Evolutionary conservation across 768 basidiomycete genomes (phyloP), one percentile per base, ranked within the genome.

Genomic region (Trametopsis cervina): DNA sequence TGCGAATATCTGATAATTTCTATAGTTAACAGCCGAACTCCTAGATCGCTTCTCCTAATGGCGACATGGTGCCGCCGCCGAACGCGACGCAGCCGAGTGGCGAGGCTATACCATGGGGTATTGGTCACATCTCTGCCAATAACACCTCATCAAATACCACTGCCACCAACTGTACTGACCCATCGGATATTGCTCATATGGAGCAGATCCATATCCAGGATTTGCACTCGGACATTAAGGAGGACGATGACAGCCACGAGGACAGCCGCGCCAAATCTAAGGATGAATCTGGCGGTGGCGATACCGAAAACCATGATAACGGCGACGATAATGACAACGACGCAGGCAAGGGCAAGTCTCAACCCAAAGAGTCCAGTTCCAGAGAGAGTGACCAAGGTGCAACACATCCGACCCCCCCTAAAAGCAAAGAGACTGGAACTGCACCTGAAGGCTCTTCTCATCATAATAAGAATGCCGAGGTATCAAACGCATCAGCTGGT

Each of bases 81-180:
- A 41, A 69, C 46, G 39, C 58, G 12, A 49, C 52, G 11, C 70
- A 71, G 44, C 66, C 68, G 2, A 59, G 61, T 23, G 68, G 70
- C 23, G 63, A 67, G 15, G 38, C 54, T 20, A 60, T 68, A 25
- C 66, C 70, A 15, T 72, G 70, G 69, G 70, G 70, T 1, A 33
- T 46, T 10, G 70, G 70, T 10, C 47, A 48, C 15, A 35, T 62
- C 10, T 40, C 38, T 9, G 26, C 29, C 38, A 37, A 42, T 36
- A 47, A 22, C 5, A 33, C 33, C 17, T 23, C 17, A 13, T 2
- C 42, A 2, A 18, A 3, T 26, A 12, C 42, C 13, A 23, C 5
- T 15, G 12, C 40, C 18, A 29, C 4, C 17, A 44, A 37, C 17
- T 25, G 20, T 35, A 42, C 24, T 42, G 29, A 33, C 29, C 29